Conservation (phyloP, 1,139 yeast genomes). For the Yamadazyma jaroonii region DNA sequence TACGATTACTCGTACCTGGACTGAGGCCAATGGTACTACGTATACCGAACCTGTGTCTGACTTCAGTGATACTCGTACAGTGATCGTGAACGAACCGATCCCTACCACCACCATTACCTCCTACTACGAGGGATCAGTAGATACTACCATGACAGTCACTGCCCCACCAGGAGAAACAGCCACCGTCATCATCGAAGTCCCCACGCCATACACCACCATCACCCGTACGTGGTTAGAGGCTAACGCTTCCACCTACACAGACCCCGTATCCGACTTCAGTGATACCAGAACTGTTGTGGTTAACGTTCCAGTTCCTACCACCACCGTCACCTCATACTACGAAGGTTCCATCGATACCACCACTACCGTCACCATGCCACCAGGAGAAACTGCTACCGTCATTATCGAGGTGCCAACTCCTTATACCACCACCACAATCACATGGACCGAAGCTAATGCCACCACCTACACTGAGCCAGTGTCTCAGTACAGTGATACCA, state of each 20-base stretch:
- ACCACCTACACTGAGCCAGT: slow-evolving; percentile 6
- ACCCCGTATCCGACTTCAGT: not conserved
- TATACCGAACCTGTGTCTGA: too few species aligned
- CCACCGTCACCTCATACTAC: slow-evolving; percentile 6
- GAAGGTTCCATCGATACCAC: slow-evolving; percentile 1
- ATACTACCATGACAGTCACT: slow-evolving; percentile 5
- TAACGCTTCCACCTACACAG: too few species aligned
- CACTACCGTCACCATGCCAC: slow-evolving; percentile 7
- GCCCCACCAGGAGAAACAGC: slow-evolving; percentile 10
- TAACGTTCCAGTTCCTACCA: slow-evolving; percentile 12
- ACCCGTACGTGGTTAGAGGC: slow-evolving; percentile 6
- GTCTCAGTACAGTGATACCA: slow-evolving; percentile 9
- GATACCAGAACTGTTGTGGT: slow-evolving; percentile 13
- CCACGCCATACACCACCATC: slow-evolving; percentile 10
- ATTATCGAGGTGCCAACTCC: slow-evolving; percentile 13
- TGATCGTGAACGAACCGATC: slow-evolving; percentile 7
- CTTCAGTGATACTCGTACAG: slow-evolving; percentile 7
- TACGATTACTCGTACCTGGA: too few species aligned
- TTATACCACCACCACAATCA: slow-evolving; percentile 8
- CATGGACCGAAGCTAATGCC: slow-evolving; percentile 4
- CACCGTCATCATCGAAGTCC: slow-evolving; percentile 11
- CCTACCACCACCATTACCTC: slow-evolving; percentile 13
- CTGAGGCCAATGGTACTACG: too few species aligned
- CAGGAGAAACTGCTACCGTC: slow-evolving; percentile 7
- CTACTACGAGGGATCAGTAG: slow-evolving; percentile 4